These are phyloP conservation scores for Solanum peruvianum DNA, from an alignment of 257 asterid species.

Conservation along the genomic window DNA sequence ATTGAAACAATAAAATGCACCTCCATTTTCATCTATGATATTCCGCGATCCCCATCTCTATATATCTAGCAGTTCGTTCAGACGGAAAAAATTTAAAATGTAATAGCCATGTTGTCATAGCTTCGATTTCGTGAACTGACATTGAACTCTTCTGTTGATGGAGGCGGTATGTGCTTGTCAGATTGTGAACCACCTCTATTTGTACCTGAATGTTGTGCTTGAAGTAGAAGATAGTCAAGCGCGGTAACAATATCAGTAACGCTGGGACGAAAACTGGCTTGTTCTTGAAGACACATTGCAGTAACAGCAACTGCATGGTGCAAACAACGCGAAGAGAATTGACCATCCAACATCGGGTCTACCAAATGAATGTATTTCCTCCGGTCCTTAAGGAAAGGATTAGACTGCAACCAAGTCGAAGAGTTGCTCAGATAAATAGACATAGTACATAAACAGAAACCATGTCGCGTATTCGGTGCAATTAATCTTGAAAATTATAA, in stretches of 20 bases:
- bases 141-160: conserved; percentile 20
- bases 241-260: conserved; percentile 62
- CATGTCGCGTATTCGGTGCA: not conserved
- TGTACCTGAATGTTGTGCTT: conserved; percentile 28
- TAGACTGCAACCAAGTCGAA: conserved; percentile 31
- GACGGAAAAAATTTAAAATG: not conserved
- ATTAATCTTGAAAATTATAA: not conserved
- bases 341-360: conserved; percentile 64
- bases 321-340: conserved; percentile 41
- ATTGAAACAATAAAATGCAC: not conserved
- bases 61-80: not conserved
- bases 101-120: not conserved
- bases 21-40: not conserved
- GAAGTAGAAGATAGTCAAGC: conserved; percentile 60
- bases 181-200: conserved; percentile 13
- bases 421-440: not conserved
- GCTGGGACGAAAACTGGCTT: conserved; percentile 62
- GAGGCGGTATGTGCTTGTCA: conserved; percentile 17
- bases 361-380: conserved; percentile 46
- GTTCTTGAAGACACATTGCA: conserved; percentile 86
- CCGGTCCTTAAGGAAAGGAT: conserved; percentile 53
- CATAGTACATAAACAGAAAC: not conserved
- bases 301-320: conserved; percentile 73
- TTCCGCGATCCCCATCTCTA: not conserved
- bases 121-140: conserved; percentile 7